Evolutionary conservation across 108 stramenopile species (phyloP), one percentile per base, ranked within the genome.

Genomic region (Cyclostephanos tholiformis): DNA sequence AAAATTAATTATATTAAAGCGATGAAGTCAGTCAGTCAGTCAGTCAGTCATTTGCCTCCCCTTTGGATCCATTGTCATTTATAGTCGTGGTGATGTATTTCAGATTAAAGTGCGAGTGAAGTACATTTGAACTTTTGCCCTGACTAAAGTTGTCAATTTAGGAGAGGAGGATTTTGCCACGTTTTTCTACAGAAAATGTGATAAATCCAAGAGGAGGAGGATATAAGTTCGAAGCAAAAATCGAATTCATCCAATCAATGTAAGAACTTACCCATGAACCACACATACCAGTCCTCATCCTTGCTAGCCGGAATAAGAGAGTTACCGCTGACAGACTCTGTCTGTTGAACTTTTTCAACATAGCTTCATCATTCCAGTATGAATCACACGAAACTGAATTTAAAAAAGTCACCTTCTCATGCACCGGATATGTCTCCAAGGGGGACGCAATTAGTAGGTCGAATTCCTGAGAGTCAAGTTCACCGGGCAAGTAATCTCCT

Each of bases 401-500:
- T 30, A 41, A 17, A 51, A 8, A 51, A 11, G 59, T 55, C 26
- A 27, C 53, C 7, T 16, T 55, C 25, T 27, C 59, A 13, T 63
- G 25, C 46, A 27, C 64, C 32, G 43, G 41, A 63, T 69, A 69
- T 22, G 35, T 19, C 6, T 77, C 77, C 56, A 32, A 0, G 41
- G 71, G 67, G 19, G 60, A 48, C 17, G 79, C 58, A 62, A 52
- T 62, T 9, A 50, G 51, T 14, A 51, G 46, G 14, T 67, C 67
- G 20, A 73, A 73, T 26, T 56, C 56, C 20, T 51, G 57, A 26
- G 73, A 23, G 53, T 55, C 53, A 10, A 22, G 23, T 55, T 27
- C 25, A 35, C 36, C 22, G 7, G 79, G 79, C n/a, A 63, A 69
- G 50, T 65, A 80, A 41, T 80, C 79, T 73, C 71, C 72, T 20